These are phyloP conservation scores for Macrophomina tecta DNA, from an alignment of 2,329 filamentous ascomycete genomes.

Conservation along the genomic window DNA sequence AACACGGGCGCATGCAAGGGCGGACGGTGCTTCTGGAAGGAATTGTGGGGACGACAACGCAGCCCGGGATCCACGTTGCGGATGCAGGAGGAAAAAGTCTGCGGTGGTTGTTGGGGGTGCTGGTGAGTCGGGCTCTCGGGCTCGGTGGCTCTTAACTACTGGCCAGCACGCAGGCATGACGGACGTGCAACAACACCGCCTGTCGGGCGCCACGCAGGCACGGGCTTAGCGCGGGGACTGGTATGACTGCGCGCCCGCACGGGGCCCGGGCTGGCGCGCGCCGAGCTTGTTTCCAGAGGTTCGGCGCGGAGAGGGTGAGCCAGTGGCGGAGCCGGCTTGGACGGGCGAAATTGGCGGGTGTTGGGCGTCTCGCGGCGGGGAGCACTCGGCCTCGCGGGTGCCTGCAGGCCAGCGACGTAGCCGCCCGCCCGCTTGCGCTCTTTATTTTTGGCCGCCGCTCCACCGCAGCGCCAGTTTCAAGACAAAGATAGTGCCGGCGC, in stretches of 20 bases:
- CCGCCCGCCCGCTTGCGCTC: background rate
- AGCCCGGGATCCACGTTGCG: constrained; percentile 1
- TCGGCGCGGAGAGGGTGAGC: background rate
- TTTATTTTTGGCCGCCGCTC: constrained; percentile 15
- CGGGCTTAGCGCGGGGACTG: constrained; percentile 16
- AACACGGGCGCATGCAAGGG: constrained; percentile 9
- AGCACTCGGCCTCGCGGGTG: background rate
- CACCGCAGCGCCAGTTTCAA: background rate
- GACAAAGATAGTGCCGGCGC: background rate
- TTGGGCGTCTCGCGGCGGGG: constrained; percentile 3
- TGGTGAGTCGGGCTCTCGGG: background rate
- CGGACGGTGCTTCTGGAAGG: constrained; percentile 3
- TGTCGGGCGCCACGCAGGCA: constrained; percentile 21
- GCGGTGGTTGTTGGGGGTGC: background rate
- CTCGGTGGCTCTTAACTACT: constrained; percentile 4
- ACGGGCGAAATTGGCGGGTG: constrained; percentile 3
- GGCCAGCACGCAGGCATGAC: constrained; percentile 3
- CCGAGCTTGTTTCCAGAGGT: constrained; percentile 21
- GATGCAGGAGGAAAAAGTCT: constrained; percentile 4
- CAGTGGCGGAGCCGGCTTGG: constrained; percentile 14
- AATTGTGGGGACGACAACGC: constrained; percentile 17
- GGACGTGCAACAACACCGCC: constrained; percentile 6
- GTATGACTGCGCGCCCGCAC: background rate
- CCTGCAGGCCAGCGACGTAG: background rate
- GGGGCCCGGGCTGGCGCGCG: constrained; percentile 10